These are phyloP conservation scores for Macrotyloma uniflorum DNA, from an alignment of 306 rosid species.

Conservation along the genomic window DNA sequence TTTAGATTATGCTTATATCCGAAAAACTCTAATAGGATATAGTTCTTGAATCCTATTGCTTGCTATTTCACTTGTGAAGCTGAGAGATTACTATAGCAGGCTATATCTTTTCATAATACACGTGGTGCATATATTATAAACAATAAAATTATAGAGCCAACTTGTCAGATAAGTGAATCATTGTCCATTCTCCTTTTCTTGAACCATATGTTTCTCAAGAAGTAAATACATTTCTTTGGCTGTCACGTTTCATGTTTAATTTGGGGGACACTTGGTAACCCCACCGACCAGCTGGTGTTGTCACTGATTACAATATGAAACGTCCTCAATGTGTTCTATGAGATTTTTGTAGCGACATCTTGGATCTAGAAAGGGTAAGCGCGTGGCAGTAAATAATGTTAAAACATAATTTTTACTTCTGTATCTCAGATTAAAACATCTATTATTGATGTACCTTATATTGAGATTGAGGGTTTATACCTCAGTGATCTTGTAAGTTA, in stretches of 20 bases:
- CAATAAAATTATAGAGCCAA: slow-evolving; percentile 23
- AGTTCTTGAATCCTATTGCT: background rate
- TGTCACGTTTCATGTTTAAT: background rate
- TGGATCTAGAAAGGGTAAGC: slow-evolving; percentile 4
- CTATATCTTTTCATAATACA: background rate
- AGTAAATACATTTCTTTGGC: background rate
- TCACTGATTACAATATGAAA: background rate
- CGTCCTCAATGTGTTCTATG: background rate
- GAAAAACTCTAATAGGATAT: background rate
- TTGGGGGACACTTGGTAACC: background rate
- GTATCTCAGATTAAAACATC: background rate
- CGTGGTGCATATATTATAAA: background rate
- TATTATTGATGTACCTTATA: background rate
- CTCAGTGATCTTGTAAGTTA: background rate
- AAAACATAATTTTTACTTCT: background rate
- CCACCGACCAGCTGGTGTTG: background rate
- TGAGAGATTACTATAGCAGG: background rate
- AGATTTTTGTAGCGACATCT: background rate
- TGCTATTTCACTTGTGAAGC: slow-evolving; percentile 18
- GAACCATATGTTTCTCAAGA: background rate
- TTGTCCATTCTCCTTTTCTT: slow-evolving; percentile 1
- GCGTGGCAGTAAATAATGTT: background rate
- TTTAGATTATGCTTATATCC: slow-evolving; percentile 18
- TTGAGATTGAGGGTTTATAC: background rate
- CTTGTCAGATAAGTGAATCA: slow-evolving; percentile 13